Base-by-base conservation (phyloP, 257 asterid species). In the Verbascum thapsus region DNA sequence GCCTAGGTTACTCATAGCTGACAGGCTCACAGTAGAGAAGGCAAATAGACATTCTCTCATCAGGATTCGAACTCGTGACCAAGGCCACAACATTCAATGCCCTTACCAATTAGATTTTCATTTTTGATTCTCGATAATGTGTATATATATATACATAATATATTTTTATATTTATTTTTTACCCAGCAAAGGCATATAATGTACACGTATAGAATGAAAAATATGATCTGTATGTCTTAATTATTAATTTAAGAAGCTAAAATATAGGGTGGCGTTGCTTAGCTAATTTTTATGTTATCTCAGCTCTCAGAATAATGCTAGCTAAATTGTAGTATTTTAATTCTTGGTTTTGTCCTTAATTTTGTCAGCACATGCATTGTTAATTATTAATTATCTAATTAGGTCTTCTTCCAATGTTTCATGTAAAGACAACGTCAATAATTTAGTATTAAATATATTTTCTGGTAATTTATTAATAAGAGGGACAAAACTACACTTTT, bases 221-320 rank as follows among this genome's bases (percentile, higher is more conserved):
- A 58, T 4, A 42, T 35, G 53, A 53, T 19, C 16, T 20, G 59
- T 69, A 40, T 61, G 22, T 13, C 62, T 59, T 59, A 53, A 45
- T 54, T 59, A 61, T 61, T 10, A 69, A 69, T 69, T 53, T 51
- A 32, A 69, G 22, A n/a, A n/a, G n/a, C n/a, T n/a, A n/a, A n/a
- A n/a, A 26, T 26, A 26, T 26, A 26, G 32, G 32, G 32, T 26
- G 32, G 32, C 32, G 32, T 26, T 26, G 32, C 32, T 26, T 26
- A 26, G 32, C 53, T 39, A 0, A 23, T 3, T 17, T 40, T 42
- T 53, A 9, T 13, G 32, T 61, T 61, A 52, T 44, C 34, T 53
- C 23, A 55, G 47, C 60, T 54, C 70, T 70, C 75, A 47, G 48
- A 2, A 42, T 56, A 70, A 35, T 37, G 15, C 9, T 44, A 53